These are phyloP conservation scores for Schwanniomyces vanrijiae DNA, from an alignment of 805 yeast species.

Conservation along the genomic window DNA sequence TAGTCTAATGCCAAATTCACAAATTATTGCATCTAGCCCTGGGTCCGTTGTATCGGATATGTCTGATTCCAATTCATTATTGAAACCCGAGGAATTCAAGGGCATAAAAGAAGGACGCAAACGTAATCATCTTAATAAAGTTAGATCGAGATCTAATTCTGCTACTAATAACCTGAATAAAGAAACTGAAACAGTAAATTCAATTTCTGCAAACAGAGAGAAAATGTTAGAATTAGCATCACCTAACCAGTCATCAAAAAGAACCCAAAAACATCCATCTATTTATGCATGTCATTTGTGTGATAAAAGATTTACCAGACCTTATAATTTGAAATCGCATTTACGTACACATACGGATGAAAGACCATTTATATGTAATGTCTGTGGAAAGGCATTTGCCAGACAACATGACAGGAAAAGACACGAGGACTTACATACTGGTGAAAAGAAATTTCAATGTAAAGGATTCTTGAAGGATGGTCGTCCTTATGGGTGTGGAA, in stretches of 20 bases:
- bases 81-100: conserved; percentile 39
- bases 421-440: conserved; percentile 62
- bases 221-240: conserved; percentile 67
- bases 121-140: conserved; percentile 25
- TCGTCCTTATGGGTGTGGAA: conserved; percentile 45
- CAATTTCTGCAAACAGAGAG: conserved; percentile 42
- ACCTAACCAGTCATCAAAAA: conserved; percentile 50
- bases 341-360: conserved; percentile 87
- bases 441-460: conserved; percentile 74
- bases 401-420: conserved; percentile 47
- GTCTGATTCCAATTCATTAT: conserved; percentile 11
- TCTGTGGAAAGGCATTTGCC: conserved; percentile 76
- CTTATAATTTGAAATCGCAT: conserved; percentile 90
- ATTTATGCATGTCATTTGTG: conserved; percentile 79
- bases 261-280: conserved; percentile 71
- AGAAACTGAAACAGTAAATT: conserved; percentile 22
- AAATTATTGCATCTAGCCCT: conserved; percentile 13
- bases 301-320: conserved; percentile 84
- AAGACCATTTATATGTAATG: conserved; percentile 69
- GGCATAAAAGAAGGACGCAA: conserved; percentile 44
- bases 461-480: conserved; percentile 63
- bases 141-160: conserved; percentile 26
- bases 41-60: conserved; percentile 15
- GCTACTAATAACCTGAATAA: conserved; percentile 25
- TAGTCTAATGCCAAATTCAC: conserved; percentile 15